phyloP scores from a whole-genome alignment of 441 rosid genomes.

The Euphorbia corollata region DNA sequence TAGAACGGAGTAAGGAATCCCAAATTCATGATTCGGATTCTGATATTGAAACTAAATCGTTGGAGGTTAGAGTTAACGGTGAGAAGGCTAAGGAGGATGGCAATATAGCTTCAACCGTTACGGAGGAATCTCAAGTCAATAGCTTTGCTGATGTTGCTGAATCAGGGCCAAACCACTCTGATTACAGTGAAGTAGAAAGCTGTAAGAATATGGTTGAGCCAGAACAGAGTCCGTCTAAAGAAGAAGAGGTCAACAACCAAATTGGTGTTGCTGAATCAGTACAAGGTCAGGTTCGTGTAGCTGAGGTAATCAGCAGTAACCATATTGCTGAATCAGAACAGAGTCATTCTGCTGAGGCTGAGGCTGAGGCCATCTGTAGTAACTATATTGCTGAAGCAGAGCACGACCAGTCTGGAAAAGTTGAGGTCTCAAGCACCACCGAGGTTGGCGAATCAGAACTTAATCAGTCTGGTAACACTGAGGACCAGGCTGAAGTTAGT shows the following conservation, averaged over 20 bases:
- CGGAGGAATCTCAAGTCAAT: conserved; percentile 5
- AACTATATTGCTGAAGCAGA: neutral
- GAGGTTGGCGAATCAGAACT: conserved; percentile 3
- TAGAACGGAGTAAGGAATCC: neutral
- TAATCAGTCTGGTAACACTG: neutral
- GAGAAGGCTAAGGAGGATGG: conserved; percentile 4
- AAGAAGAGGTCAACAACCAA: neutral
- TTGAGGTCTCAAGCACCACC: neutral
- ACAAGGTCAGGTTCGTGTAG: neutral
- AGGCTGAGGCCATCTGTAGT: neutral
- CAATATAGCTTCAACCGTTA: neutral
- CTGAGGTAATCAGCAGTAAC: neutral
- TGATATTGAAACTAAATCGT: neutral
- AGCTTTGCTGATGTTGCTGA: neutral
- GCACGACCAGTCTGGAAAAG: neutral
- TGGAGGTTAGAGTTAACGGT: neutral
- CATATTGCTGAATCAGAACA: neutral
- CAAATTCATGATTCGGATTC: neutral
- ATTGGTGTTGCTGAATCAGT: neutral
- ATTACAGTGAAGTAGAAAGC: neutral
- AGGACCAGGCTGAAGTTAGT: conserved; percentile 14
- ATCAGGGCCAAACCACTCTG: neutral
- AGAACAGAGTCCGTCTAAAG: neutral
- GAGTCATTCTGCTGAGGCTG: neutral
- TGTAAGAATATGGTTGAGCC: neutral